These are phyloP conservation scores for Forsythia viridissima DNA, from an alignment of 257 asterid species.

Conservation along the genomic window DNA sequence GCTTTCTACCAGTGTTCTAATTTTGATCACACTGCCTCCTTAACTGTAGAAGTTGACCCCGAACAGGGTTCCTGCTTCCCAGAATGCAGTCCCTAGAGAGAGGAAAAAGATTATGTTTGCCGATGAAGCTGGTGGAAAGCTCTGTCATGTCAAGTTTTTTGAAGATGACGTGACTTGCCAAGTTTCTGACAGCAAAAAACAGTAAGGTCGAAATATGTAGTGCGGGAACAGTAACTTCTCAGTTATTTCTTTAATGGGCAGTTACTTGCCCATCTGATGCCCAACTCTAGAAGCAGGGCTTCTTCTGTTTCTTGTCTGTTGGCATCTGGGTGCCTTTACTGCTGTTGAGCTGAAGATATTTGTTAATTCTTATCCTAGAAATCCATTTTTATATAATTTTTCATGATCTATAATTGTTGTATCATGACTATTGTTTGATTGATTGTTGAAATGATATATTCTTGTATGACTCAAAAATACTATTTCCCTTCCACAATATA, in stretches of 20 bases:
- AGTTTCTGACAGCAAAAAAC: slow-evolving; percentile 26
- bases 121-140: slow-evolving; percentile 86
- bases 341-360: slow-evolving; percentile 3
- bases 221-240: not conserved
- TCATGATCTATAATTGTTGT: not conserved
- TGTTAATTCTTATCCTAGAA: not conserved
- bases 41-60: slow-evolving; percentile 58
- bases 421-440: not conserved
- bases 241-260: not conserved
- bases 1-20: slow-evolving; percentile 18
- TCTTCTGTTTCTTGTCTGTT: not conserved
- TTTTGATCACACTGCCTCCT: slow-evolving; percentile 6
- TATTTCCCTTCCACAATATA: not conserved
- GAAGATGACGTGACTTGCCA: slow-evolving; percentile 36
- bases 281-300: slow-evolving; percentile 4
- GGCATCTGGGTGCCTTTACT: not conserved
- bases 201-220: slow-evolving; percentile 25
- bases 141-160: slow-evolving; percentile 68
- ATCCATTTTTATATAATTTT: not conserved
- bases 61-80: slow-evolving; percentile 33
- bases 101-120: slow-evolving; percentile 73
- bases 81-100: slow-evolving; percentile 37
- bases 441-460: not conserved
- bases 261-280: slow-evolving; percentile 5
- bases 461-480: not conserved